Evolutionary conservation across 176 grass and related monocot genomes (phyloP).

Genomic region (Triticum urartu): DNA sequence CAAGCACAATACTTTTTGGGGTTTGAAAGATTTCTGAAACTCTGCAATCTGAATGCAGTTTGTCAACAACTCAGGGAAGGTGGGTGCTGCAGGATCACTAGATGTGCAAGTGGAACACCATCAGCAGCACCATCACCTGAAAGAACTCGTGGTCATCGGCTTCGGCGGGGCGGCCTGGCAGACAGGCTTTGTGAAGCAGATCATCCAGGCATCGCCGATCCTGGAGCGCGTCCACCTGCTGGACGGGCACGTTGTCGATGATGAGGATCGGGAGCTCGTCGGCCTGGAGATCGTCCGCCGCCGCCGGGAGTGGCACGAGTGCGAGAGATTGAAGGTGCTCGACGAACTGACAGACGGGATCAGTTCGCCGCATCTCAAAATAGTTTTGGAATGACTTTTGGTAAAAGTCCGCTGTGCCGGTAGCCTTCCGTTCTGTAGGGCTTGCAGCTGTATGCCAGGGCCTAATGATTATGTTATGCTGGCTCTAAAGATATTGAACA

Average conservation of each 20-base stretch:
- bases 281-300: background rate
- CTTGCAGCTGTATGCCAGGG: background rate
- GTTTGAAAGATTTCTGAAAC: background rate
- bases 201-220: background rate
- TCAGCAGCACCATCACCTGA: background rate
- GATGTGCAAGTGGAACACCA: background rate
- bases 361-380: background rate
- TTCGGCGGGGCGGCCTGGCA: background rate
- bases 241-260: background rate
- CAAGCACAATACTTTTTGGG: background rate
- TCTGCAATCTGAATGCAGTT: background rate
- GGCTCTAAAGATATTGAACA: background rate
- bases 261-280: background rate
- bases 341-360: background rate
- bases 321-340: background rate
- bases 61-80: background rate
- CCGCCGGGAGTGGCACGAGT: background rate
- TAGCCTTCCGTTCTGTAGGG: background rate
- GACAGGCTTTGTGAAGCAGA: background rate
- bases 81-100: background rate
- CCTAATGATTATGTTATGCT: background rate
- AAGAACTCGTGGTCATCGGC: background rate
- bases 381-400: background rate
- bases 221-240: background rate
- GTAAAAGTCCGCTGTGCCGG: background rate